Evolutionary conservation across 1,139 yeast species (phyloP), one percentile per base, ranked within the genome.

Genomic region (Arxiozyma slooffiae): DNA sequence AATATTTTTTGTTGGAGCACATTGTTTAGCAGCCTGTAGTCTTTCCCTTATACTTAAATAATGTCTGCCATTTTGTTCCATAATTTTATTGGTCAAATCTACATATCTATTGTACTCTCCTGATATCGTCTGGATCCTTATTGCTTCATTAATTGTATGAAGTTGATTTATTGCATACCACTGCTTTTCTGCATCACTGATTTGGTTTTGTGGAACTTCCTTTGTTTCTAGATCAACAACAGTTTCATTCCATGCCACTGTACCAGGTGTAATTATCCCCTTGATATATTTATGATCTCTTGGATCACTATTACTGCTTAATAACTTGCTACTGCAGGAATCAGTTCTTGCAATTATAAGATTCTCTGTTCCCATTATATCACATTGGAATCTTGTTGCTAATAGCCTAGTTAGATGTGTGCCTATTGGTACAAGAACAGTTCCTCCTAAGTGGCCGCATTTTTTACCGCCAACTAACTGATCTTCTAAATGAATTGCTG

Each of bases 301-400:
- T 24, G 79, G 76, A 58, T 80, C 86, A 38, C 79, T 72, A 16
- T 75, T 73, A 22, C 81, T 75, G 47, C 79, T 76, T 42, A 80
- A 64, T 52, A 80, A 67, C 44, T 74, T 76, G 8, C 80, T 78
- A 48, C 81, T 77, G 58, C 79, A 81, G 20, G 82, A 74, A 59
- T 80, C 85, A 4, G 81, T 76, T 53, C 85, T 68, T 3, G 85
- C 83, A 68, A 80, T 79, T 23, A 79, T 62, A 55, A 80, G 64
- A 61, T 79, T 80, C 53, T 76, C 77, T 7, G 80, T 70, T 9
- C 81, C 81, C 82, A 80, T 77, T 41, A 81, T 69, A 64, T 80
- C 86, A 78, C 83, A 78, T 59, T 80, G 84, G 63, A 80, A 67
- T 56, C 86, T 71, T 1, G 83, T 78, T 9, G 85, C 82, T 38